These are phyloP conservation scores for Kwoniella dendrophila DNA, from an alignment of 768 basidiomycete genomes.

Conservation along the genomic window DNA sequence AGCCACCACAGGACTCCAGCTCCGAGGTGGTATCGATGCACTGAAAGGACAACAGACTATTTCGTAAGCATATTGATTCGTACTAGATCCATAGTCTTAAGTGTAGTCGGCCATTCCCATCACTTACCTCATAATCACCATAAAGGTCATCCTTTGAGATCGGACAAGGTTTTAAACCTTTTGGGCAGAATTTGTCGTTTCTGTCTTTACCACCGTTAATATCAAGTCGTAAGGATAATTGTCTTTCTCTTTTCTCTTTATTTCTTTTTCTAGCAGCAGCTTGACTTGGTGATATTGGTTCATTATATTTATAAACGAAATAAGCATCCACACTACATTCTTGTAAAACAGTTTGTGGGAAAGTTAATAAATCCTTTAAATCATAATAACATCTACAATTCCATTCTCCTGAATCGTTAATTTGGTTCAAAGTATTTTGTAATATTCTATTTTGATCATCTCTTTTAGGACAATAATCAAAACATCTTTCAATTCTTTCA, in stretches of 20 bases:
- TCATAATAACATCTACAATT: background rate
- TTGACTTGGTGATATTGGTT: background rate
- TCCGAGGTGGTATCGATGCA: background rate
- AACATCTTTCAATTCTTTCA: background rate
- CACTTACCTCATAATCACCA: slow-evolving; percentile 3
- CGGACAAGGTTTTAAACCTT: slow-evolving; percentile 1
- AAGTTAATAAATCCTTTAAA: background rate
- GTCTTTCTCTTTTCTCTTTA: background rate
- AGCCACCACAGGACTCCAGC: slow-evolving; percentile 2
- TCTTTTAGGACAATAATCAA: background rate
- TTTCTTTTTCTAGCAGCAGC: background rate
- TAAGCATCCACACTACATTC: background rate
- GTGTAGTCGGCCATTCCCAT: background rate
- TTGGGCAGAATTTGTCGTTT: background rate
- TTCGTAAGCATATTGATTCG: background rate
- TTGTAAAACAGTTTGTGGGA: slow-evolving; percentile 1
- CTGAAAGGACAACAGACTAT: background rate
- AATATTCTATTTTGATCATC: background rate
- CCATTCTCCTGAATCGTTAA: background rate
- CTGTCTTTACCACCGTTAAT: background rate
- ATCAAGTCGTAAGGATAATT: background rate
- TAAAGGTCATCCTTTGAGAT: background rate
- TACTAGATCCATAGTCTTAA: too few species aligned
- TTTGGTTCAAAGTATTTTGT: background rate
- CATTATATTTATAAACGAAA: background rate